Conservation (phyloP, 2,329 filamentous ascomycete species). For the Apiospora hydei region DNA sequence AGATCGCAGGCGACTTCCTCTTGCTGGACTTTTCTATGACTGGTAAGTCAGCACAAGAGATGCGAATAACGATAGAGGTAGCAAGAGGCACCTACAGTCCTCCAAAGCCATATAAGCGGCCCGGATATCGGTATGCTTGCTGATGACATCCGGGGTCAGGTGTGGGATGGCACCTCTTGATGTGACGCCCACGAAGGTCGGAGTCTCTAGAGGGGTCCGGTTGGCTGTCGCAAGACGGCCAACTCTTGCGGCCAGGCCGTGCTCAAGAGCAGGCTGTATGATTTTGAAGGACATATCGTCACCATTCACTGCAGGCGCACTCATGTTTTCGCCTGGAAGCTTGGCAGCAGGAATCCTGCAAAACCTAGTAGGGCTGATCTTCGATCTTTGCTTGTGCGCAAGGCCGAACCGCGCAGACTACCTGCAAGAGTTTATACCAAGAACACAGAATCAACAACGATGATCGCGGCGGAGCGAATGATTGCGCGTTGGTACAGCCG, state of each 20-base stretch:
- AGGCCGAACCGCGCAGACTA: not conserved
- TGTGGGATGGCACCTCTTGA: conserved; percentile 89
- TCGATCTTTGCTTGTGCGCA: not conserved
- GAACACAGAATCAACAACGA: not conserved
- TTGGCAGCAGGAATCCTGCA: conserved; percentile 17
- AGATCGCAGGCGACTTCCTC: conserved; percentile 56
- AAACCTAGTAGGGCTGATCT: not conserved
- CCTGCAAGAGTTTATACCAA: not conserved
- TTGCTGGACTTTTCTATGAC: conserved; percentile 60
- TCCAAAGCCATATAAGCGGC: conserved; percentile 86
- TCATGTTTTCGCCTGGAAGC: conserved; percentile 13
- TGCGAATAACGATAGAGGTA: not conserved
- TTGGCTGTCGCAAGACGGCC: conserved; percentile 70
- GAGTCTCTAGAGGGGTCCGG: conserved; percentile 77
- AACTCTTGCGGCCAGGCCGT: conserved; percentile 64
- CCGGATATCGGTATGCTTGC: conserved; percentile 67
- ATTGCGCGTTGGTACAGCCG: not conserved
- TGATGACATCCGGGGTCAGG: conserved; percentile 83
- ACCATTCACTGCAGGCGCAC: conserved; percentile 23
- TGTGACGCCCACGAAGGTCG: conserved; percentile 79
- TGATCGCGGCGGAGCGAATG: not conserved
- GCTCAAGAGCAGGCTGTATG: conserved; percentile 48
- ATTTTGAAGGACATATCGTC: conserved; percentile 54
- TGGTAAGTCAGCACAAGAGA: conserved; percentile 38
- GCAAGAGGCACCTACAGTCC: conserved; percentile 74